Percentiles rank a stretch among this genome's conserved stretches.
Conservation (phyloP, 108 stramenopile species). For the Nitzschia sp. region DNA sequence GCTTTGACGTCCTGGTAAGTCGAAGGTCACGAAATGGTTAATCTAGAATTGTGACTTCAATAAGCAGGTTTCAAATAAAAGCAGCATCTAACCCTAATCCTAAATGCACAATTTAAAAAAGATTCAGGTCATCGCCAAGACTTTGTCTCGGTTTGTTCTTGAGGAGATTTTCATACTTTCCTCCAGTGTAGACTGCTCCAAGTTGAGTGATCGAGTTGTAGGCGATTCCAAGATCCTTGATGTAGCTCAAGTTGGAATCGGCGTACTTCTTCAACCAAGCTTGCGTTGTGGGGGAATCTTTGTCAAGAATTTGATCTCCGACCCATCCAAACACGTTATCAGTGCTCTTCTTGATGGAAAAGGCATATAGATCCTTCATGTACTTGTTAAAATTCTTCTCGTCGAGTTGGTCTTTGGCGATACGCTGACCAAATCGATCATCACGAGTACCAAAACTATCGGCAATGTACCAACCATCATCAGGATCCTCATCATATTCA, state of each 20-base stretch:
- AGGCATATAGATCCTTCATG: conserved; percentile 37
- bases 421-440: conserved; percentile 69
- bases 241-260: conserved; percentile 61
- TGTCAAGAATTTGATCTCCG: conserved; percentile 33
- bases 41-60: too few relatives aligned
- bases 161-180: conserved; percentile 84
- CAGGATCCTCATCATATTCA: conserved; percentile 65
- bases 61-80: too few relatives aligned
- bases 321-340: conserved; percentile 48
- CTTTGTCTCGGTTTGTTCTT: conserved; percentile 81
- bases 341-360: conserved; percentile 1
- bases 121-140: conserved; percentile 71
- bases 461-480: conserved; percentile 89
- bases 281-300: conserved; percentile 58
- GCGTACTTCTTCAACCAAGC: conserved; percentile 84
- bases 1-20: too few relatives aligned
- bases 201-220: conserved; percentile 84
- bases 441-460: conserved; percentile 83
- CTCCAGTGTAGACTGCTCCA: conserved; percentile 84
- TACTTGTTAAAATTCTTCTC: conserved; percentile 72
- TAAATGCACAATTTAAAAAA: too few relatives aligned
- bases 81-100: too few relatives aligned
- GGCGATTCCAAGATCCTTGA: conserved; percentile 75
- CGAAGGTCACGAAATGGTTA: too few relatives aligned
- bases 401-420: conserved; percentile 46